Conservation (phyloP, 2,329 filamentous ascomycete genomes). For the Aspergillus puulaauensis region DNA sequence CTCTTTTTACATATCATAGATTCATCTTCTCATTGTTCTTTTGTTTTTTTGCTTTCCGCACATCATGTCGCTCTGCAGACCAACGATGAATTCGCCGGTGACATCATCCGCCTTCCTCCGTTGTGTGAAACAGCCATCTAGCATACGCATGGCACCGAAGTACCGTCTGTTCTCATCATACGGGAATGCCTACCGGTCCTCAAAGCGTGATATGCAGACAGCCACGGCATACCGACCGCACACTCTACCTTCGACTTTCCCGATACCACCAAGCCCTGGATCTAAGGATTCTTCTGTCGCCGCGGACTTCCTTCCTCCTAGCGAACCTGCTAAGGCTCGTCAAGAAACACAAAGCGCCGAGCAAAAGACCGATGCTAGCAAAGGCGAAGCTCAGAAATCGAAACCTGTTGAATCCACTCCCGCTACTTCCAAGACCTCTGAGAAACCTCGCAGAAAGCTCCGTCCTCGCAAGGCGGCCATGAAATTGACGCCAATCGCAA, state of each 20-base stretch:
- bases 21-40: background rate
- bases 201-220: conserved; percentile 63
- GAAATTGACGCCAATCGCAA: conserved; percentile 75
- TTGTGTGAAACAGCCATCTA: conserved; percentile 37
- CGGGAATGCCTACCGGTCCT: conserved; percentile 45
- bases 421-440: conserved; percentile 38
- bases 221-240: conserved; percentile 64
- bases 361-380: conserved; percentile 52
- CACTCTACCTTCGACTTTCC: conserved; percentile 55
- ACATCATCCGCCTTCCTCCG: conserved; percentile 48
- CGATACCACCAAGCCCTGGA: conserved; percentile 58
- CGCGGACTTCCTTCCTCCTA: conserved; percentile 48
- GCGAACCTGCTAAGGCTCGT: conserved; percentile 47
- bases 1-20: conserved; percentile 20
- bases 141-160: conserved; percentile 40
- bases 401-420: conserved; percentile 48
- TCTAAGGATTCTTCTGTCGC: conserved; percentile 63
- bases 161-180: conserved; percentile 51
- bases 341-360: conserved; percentile 30
- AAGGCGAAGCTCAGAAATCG: conserved; percentile 67
- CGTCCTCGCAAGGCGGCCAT: conserved; percentile 88
- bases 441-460: conserved; percentile 66
- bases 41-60: background rate
- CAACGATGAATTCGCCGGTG: conserved; percentile 38
- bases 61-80: conserved; percentile 41